Evolutionary conservation across 225 moss, liverwort and hornwort species (phyloP).

Genomic region (Pseudisothecium myosuroides): DNA sequence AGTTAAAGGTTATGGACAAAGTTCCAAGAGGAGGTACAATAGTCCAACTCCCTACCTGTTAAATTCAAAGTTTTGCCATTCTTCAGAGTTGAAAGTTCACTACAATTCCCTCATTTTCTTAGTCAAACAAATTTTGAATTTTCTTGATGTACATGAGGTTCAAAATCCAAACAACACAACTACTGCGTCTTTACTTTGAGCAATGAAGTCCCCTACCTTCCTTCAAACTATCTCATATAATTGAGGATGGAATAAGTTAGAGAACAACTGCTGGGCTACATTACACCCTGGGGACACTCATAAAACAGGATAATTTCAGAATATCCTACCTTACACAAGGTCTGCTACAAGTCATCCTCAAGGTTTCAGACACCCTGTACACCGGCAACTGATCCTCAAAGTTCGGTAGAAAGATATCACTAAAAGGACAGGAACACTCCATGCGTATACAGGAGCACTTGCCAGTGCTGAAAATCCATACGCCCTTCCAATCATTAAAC

Average conservation of each 20-base stretch:
- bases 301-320: background rate
- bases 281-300: background rate
- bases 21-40: background rate
- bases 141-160: background rate
- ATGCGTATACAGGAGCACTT: conserved; percentile 64
- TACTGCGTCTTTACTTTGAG: background rate
- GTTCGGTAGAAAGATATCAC: conserved; percentile 34
- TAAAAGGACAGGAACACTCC: conserved; percentile 61
- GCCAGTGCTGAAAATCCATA: conserved; percentile 56
- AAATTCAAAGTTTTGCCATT: background rate
- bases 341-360: background rate
- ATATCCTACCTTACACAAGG: background rate
- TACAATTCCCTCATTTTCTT: background rate
- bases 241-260: background rate
- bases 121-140: background rate
- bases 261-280: background rate
- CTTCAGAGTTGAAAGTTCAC: background rate
- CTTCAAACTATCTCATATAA: background rate
- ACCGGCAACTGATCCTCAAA: conserved; percentile 2
- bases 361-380: background rate
- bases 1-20: background rate
- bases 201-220: background rate
- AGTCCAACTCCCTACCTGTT: background rate
- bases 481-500: conserved; percentile 37
- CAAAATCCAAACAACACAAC: background rate